Evolutionary conservation across 352 stramenopile genomes (phyloP).

Genomic region (Phytopythium vexans): DNA sequence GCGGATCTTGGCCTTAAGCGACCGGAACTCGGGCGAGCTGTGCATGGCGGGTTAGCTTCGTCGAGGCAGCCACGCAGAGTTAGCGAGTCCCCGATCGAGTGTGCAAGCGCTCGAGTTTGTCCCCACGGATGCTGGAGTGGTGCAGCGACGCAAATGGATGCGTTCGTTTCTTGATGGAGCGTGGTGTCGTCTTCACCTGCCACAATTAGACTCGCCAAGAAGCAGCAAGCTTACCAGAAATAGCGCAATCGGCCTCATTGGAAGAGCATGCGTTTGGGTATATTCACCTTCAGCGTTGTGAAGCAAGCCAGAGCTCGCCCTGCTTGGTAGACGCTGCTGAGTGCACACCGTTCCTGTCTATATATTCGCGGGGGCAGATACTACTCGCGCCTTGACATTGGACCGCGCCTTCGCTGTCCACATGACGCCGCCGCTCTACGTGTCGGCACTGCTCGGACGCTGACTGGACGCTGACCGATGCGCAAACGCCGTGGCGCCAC

Average conservation of each 20-base stretch:
- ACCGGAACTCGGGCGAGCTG: slow-evolving; percentile 73
- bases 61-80: not conserved
- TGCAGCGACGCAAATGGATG: not conserved
- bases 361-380: not conserved
- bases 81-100: no score
- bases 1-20: slow-evolving; percentile 77
- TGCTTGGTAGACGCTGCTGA: slow-evolving; percentile 17
- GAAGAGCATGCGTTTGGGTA: no score
- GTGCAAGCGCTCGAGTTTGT: not conserved
- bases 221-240: no score
- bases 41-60: slow-evolving; percentile 29
- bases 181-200: not conserved
- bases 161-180: not conserved
- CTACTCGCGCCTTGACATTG: no score
- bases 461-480: no score
- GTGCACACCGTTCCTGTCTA: slow-evolving; percentile 37
- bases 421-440: no score
- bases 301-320: no score
- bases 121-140: not conserved
- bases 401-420: no score
- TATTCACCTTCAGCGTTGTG: no score
- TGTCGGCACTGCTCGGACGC: no score
- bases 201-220: no score
- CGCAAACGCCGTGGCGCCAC: not conserved
- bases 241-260: no score